Base-by-base conservation (phyloP, 371 early-diverging fungal genomes). In the Mortierella sp. region DNA sequence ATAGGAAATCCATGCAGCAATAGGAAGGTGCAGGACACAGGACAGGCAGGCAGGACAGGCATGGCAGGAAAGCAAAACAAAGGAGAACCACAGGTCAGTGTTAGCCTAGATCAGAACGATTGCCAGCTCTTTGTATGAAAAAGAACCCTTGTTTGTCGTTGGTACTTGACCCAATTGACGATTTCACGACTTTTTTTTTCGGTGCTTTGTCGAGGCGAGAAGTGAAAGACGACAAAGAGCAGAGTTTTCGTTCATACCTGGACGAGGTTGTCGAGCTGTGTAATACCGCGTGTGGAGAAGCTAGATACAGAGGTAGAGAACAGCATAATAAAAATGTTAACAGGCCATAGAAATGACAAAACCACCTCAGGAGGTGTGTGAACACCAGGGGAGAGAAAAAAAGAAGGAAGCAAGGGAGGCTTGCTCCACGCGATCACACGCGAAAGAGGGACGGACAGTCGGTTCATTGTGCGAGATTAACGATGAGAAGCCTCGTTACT, bases 201-300 rank as follows among this genome's bases (percentile, higher is more conserved):
- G 10, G 64, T 51, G 26, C 46, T 13, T 55, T 11, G 67, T 48
- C 50, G 48, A 51, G 55, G 46, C 59, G 16, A 59, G 61, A 14
- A 61, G 43, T 40, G 43, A 14, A 76, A 57, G 81, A 19, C 6
- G 43, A 3, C 37, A 37, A 24, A 10, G 40, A 24, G 67, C 24
- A 24, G 67, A 19, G 14, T 21, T 37, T 19, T 40, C 43, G 24
- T 67, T 67, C 86, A 40, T 91, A 92, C 93, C 89, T 91, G 91
- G 46, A 89, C 88, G 64, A 93, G 85, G 69, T 89, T 87, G 71
- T 92, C 90, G 26, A 93, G 87, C 73, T 91, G 91, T 10, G 92
- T 93, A 78, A 93, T 92, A 37, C 93, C 93, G 76, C 91, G 88
- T 37, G 87, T 90, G 43, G 91, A 88, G 82, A 93, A 93, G 40